Percentiles rank a stretch among this genome's conserved stretches.
Conservation (phyloP, 345 rosid species). For the Citrus mangshanensis region DNA sequence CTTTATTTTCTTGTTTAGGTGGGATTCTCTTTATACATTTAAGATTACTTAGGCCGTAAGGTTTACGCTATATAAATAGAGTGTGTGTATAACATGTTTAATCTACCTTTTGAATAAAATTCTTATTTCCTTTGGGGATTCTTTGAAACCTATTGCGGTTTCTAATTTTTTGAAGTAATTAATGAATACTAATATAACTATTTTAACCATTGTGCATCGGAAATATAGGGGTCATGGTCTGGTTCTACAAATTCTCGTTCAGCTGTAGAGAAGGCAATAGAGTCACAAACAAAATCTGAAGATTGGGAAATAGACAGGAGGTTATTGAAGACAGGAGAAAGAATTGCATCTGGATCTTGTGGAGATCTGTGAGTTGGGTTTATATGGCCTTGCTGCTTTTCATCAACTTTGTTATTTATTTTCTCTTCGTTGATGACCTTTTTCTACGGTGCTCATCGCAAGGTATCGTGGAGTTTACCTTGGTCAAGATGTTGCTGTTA, state of each 20-base stretch:
- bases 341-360: constrained; percentile 65
- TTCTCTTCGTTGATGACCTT: constrained; percentile 6
- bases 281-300: constrained; percentile 26
- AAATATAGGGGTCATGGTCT: constrained; percentile 56
- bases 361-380: constrained; percentile 62
- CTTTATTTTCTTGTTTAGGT: too few relatives aligned
- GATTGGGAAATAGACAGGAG: constrained; percentile 59
- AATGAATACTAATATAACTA: not conserved
- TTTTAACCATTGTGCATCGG: constrained; percentile 4
- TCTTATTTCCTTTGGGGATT: too few relatives aligned
- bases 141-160: too few relatives aligned
- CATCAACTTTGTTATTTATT: constrained; percentile 3
- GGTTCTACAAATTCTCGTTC: constrained; percentile 46
- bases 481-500: constrained; percentile 75
- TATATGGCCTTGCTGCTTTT: constrained; percentile 9
- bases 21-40: too few relatives aligned
- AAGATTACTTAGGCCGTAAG: too few relatives aligned
- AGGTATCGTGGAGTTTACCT: constrained; percentile 62
- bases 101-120: too few relatives aligned
- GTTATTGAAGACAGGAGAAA: constrained; percentile 55
- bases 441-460: constrained; percentile 15
- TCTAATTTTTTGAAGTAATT: not conserved
- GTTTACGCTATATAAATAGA: too few relatives aligned
- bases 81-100: too few relatives aligned
- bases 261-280: constrained; percentile 28